Evolutionary conservation across 768 basidiomycete species (phyloP), one percentile per base, ranked within the genome.

Genomic region (Boletus fagicola): DNA sequence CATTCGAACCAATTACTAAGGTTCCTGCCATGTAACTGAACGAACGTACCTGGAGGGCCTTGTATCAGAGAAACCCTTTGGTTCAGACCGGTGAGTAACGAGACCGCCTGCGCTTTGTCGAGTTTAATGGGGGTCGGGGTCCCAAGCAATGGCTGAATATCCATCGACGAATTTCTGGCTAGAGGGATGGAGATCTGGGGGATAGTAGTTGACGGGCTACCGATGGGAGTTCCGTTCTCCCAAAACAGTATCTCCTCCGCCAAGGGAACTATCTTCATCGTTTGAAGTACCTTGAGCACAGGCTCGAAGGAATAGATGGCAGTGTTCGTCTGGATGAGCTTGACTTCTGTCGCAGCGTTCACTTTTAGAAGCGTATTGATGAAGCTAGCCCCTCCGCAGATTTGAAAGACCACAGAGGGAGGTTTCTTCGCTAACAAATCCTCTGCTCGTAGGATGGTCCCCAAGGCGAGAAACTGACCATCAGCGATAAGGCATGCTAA

Each of bases 221-320:
- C 43, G 7, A 67, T 52, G 9, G 46, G 31, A 11, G 35, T 28
- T 20, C 67, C 73, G 5, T 71, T 52, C 12, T 76, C 74, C 85
- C 86, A 87, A 33, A 80, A 74, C 1, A 87, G 60, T 15, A 88
- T 65, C 56, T 86, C 85, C 3, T 72, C 64, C 0, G 75, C 68
- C 4, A 88, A 72, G 0, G 84, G 80, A 5, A 87, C 63, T 0
- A 55, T 56, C 7, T 61, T 74, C 55, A 75, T 78, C 18, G 73
- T 63, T 66, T 88, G 79, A 26, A 89, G 72, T 1, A 77, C 80
- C 44, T 69, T 77, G n/a, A 89, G 75, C 26, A 88, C 75, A 2
- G 85, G 85, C 61, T 85, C 80, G 55, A 80, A 88, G 0, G 86
- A 73, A 63, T 86, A 88, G 6, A 86, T 67, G 0, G 84, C 83